These are phyloP conservation scores for Didymella keratinophila DNA, from an alignment of 2,329 filamentous ascomycete species.

Conservation along the genomic window DNA sequence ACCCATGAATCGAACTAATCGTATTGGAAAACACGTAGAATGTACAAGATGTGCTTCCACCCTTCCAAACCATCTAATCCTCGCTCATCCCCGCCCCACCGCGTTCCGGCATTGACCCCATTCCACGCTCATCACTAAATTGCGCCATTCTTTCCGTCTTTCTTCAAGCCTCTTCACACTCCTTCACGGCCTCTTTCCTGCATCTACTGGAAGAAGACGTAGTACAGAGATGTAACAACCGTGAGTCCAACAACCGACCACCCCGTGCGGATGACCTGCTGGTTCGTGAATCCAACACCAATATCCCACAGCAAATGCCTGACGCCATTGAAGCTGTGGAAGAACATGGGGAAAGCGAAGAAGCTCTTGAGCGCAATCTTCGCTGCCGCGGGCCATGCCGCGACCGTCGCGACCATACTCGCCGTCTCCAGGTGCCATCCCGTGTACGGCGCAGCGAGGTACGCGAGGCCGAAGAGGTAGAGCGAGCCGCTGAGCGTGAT, in stretches of 20 bases:
- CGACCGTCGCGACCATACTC: slow-evolving; percentile 70
- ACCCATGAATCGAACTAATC: slow-evolving; percentile 12
- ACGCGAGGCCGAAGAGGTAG: slow-evolving; percentile 81
- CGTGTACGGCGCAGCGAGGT: slow-evolving; percentile 79
- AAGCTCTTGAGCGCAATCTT: slow-evolving; percentile 68
- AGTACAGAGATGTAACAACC: slow-evolving; percentile 50
- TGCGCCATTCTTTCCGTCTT: slow-evolving; percentile 12
- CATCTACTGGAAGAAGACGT: slow-evolving; percentile 35
- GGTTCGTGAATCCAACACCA: slow-evolving; percentile 68
- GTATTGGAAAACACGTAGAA: slow-evolving; percentile 23
- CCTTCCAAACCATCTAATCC: neutral
- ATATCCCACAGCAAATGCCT: slow-evolving; percentile 77
- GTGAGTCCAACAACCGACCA: slow-evolving; percentile 69
- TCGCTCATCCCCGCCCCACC: neutral
- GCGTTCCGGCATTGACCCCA: too few relatives aligned
- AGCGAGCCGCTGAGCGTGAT: slow-evolving; percentile 73
- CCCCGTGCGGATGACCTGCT: slow-evolving; percentile 69
- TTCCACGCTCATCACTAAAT: neutral
- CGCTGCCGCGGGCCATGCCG: slow-evolving; percentile 64
- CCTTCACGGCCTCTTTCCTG: neutral
- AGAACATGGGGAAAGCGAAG: slow-evolving; percentile 71
- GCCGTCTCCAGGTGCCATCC: slow-evolving; percentile 75
- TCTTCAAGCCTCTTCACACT: neutral
- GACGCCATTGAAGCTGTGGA: slow-evolving; percentile 73
- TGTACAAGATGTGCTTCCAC: slow-evolving; percentile 18